Base-by-base conservation (phyloP, 306 rosid species). In the Citrullus colocynthis region DNA sequence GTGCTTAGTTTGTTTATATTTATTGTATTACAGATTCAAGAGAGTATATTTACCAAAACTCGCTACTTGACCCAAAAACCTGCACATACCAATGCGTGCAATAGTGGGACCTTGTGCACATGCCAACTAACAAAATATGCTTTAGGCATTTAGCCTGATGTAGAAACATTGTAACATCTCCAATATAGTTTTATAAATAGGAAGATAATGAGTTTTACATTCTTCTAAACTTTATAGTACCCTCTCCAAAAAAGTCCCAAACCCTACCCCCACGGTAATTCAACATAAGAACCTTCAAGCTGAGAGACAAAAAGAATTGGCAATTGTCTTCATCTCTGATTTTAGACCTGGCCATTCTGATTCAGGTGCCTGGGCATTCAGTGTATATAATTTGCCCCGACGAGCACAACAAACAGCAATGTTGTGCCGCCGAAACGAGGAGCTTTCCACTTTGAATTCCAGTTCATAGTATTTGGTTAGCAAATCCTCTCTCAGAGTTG, bases 341-440 rank as follows among this genome's bases (percentile, higher is more conserved):
- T 92, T 83, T 77, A 92, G 80, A 7, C 41, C 56, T 7, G 86
- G 85, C 98, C 98, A 90, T 7, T 67, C 87, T 8, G 95, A 81
- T 85, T 96, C 97, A 4, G 98, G 97, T 64, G 93, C 93, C 81
- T 96, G 99, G 82, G 96, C 97, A 81, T 96, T 96, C 32, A 95
- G 85, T 9, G 97, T 92, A 44, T 73, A 89, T 28, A 96, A 85
- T 80, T 83, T 86, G 8, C 99, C 99, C 8, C 70, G 81, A 4
- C 81, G 78, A 51, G 89, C 89, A 55, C 93, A 92, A 73, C 97
- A 92, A 12, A 96, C 97, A 0, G 90, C 90, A 0, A 92, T 79
- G 41, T 96, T 96, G 82, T 91, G 98, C 42, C 97, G 83, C 49
- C 11, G 82, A 78, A 89, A 89, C 3, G 82, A 81, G 14, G 91